Base-by-base conservation (phyloP, 31 red algal genomes). In the Asparagopsis taxiformis region DNA sequence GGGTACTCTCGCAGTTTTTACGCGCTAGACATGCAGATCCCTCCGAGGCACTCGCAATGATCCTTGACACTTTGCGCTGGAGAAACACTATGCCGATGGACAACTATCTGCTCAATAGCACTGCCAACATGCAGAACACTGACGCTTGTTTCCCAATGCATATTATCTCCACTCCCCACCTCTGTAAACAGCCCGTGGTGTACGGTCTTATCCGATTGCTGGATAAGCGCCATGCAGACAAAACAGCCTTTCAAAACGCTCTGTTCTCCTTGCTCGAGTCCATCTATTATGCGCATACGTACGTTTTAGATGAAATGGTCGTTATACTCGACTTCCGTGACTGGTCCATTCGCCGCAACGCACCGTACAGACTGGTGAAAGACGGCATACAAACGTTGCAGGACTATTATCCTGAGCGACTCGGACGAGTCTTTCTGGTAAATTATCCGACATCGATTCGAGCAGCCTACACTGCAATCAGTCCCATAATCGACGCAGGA, bases 251-350 rank as follows among this genome's bases (percentile, higher is more conserved):
- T 49, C 71, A 75, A 52, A 85, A 85, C 32, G 81, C 81, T 17
- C 30, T 75, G 24, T 48, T 85, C 9, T 74, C 81, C 21, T 85
- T 74, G 28, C 37, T 85, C 10, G 81, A 85, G 53, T 75, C 70
- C 32, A 68, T 72, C 2, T 85, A 74, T 62, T 85, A 72, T 25
- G 62, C 31, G 8, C 55, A 85, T 0, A 75, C 70, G 17, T 83
- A 83, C 29, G 58, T 83, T 6, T 71, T 72, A 37, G 79, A 83
- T 63, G 79, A 83, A 39, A 85, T 85, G n/a, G 48, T 75, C 6
- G 62, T 85, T 13, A 75, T 85, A 19, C 37, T 85, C 7, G 81
- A 85, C 35, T 75, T 85, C 48, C 70, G 71, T 26, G 81, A 85
- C 10, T 85, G 81, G 81, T 75, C 70, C 3, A 75, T 85, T 10